phyloP scores from a whole-genome alignment of 1,284 basidiomycete species.

The Wallemia mellicola region DNA sequence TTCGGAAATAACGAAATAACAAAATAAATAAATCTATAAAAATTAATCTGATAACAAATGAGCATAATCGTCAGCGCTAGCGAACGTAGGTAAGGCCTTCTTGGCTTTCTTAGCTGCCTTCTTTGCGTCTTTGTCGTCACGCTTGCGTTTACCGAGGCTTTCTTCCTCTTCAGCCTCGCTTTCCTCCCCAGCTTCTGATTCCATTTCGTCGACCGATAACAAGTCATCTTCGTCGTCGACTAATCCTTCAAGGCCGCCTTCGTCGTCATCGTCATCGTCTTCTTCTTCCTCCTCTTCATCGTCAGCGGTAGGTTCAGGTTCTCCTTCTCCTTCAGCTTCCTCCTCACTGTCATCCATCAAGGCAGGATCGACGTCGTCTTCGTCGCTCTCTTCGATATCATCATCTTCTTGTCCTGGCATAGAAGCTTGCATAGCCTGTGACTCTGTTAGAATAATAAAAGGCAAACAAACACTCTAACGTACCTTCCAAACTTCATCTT shows the following conservation, averaged over 20 bases:
- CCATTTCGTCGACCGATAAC: conserved; percentile 10
- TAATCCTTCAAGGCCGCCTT: conserved; percentile 7
- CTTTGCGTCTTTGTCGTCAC: conserved; percentile 17
- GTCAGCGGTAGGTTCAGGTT: conserved; percentile 9
- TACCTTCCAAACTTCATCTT: conserved; percentile 60
- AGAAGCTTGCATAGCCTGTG: conserved; percentile 51
- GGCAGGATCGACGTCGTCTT: conserved; percentile 17
- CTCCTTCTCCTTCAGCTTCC: conserved; percentile 8
- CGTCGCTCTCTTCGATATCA: conserved; percentile 6
- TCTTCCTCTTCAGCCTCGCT: conserved; percentile 25
- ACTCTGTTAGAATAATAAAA: not conserved
- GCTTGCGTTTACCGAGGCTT: conserved; percentile 24
- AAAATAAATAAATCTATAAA: not conserved
- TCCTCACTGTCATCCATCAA: conserved; percentile 6
- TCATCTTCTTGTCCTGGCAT: conserved; percentile 26
- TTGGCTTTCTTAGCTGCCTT: conserved; percentile 31
- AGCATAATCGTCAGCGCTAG: conserved; percentile 81
- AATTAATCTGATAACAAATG: conserved; percentile 29
- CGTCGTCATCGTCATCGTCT: conserved; percentile 6
- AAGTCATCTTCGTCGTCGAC: conserved; percentile 15
- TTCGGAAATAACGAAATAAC: not conserved
- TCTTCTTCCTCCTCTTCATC: conserved; percentile 6
- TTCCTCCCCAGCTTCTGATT: conserved; percentile 13
- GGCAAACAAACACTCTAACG: conserved; percentile 6
- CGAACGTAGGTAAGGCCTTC: conserved; percentile 52